Evolutionary conservation across 257 asterid species (phyloP).

Genomic region (Marsdenia floribunda): DNA sequence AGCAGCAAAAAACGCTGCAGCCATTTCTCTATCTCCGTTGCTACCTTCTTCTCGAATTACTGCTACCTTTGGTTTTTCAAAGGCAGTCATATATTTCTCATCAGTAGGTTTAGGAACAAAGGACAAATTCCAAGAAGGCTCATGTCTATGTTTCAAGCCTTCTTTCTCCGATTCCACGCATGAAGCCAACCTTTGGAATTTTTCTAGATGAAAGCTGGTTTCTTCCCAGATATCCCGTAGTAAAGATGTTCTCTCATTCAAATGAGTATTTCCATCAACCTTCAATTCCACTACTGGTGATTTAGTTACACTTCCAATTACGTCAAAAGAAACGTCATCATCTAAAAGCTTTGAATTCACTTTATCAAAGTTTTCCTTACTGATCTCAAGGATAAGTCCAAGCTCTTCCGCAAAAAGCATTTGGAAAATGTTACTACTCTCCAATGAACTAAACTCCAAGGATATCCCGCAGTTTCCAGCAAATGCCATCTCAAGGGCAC

Average conservation of each 20-base stretch:
- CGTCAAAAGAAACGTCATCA: conserved; percentile 45
- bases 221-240: conserved; percentile 94
- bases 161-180: conserved; percentile 77
- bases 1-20: conserved; percentile 84
- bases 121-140: conserved; percentile 70
- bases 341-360: conserved; percentile 42
- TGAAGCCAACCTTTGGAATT: conserved; percentile 67
- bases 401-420: conserved; percentile 89
- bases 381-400: conserved; percentile 70
- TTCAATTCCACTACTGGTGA: conserved; percentile 45
- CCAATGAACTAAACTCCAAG: conserved; percentile 45
- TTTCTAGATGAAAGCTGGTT: conserved; percentile 78
- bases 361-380: conserved; percentile 36
- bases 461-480: conserved; percentile 78
- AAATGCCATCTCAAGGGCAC: conserved; percentile 89
- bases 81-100: conserved; percentile 41
- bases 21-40: conserved; percentile 96
- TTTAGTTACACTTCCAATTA: conserved; percentile 60
- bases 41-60: conserved; percentile 93
- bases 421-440: conserved; percentile 31
- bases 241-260: conserved; percentile 47
- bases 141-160: conserved; percentile 60
- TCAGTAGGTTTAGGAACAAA: conserved; percentile 59
- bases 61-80: conserved; percentile 79
- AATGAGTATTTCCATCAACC: conserved; percentile 49